Base-by-base conservation (phyloP, 148 eudicot genomes). In the Cornus florida region DNA sequence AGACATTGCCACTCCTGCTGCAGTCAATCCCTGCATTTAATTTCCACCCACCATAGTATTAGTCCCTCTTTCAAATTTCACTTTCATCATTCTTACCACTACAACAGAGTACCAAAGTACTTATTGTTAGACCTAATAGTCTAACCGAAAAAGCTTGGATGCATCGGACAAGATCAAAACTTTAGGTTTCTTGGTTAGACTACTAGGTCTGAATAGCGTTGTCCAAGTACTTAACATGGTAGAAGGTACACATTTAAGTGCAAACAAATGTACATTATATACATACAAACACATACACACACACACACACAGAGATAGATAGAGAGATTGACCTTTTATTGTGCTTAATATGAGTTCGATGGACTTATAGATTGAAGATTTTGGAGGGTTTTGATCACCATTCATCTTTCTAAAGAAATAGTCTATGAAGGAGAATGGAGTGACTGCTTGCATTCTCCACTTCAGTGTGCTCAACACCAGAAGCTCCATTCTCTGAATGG, bases 1-100 rank as follows among this genome's bases (percentile, higher is more conserved):
- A 88, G 84, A 85, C 60, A 94, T 77, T 62, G 97, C 92, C 85
- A 91, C 98, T 85, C 95, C 95, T 86, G 99, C 98, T 86, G 98
- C 97, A 78, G 75, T 92, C 94, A 85, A 90, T 91, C 33, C 88
- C 97, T 93, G 87, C 90, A 92, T 83, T 84, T 62, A 81, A 72
- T 84, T 80, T 70, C 83, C 88, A 83, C 84, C 81, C 79, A 91
- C 86, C 81, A 84, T 59, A 75, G 73, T 32, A 71, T 79, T 59
- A 71, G 75, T 75, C 82, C 77, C 57, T 68, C 62, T 48, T 67
- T 71, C 59, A 50, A 65, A 71, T 69, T 72, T 75, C 71, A 23
- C 71, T 31, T 57, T 77, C 33, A 16, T 57, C 39, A 22, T 59
- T 72, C 67, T 32, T 46, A 43, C 76, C 39, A 57, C 10, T 69